These are phyloP conservation scores for Nicotiana knightiana DNA, from an alignment of 257 asterid genomes.

Conservation along the genomic window DNA sequence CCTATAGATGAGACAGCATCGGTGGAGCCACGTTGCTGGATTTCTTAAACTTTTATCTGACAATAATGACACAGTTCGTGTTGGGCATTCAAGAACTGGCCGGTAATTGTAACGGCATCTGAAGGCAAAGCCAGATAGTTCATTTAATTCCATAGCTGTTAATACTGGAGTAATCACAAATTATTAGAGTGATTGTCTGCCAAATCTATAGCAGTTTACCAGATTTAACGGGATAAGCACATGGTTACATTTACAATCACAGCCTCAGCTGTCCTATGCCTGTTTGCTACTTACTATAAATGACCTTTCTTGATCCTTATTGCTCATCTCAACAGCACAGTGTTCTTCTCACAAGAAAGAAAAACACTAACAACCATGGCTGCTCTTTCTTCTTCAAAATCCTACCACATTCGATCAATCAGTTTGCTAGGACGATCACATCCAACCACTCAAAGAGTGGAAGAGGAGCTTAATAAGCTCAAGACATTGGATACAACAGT, in stretches of 20 bases:
- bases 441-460: no score
- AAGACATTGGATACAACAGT: no score
- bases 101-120: neutral
- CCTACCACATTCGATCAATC: no score
- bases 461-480: no score
- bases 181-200: neutral
- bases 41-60: neutral
- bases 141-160: neutral
- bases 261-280: neutral
- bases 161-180: neutral
- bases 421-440: no score
- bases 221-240: neutral
- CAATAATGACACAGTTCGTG: neutral
- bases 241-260: neutral
- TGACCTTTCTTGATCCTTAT: neutral
- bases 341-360: no score
- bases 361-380: no score
- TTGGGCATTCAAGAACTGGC: neutral
- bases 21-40: neutral
- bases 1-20: neutral
- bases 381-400: no score
- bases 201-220: neutral
- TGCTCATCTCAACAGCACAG: neutral
- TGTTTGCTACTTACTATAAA: no score
- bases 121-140: neutral